phyloP scores from a whole-genome alignment of 1,284 basidiomycete genomes.

The Malassezia obtusa region DNA sequence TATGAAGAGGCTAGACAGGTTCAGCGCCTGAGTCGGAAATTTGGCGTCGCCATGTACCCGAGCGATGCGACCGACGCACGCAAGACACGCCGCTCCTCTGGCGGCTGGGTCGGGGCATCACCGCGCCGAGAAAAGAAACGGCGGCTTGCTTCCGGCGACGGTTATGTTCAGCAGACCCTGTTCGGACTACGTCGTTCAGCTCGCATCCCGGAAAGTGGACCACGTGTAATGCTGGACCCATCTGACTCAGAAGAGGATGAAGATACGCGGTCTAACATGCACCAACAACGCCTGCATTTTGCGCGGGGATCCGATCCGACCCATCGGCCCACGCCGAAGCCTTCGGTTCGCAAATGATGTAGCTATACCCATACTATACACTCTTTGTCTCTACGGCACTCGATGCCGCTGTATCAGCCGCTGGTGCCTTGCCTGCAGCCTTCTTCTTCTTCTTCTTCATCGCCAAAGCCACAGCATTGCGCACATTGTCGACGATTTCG shows the following conservation, averaged over 20 bases:
- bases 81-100: background rate
- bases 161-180: slow-evolving; percentile 9
- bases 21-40: slow-evolving; percentile 10
- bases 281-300: slow-evolving; percentile 12
- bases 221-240: background rate
- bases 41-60: slow-evolving; percentile 15
- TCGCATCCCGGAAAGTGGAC: background rate
- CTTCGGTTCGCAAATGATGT: background rate
- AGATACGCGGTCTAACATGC: background rate
- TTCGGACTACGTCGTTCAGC: slow-evolving; percentile 6
- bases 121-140: slow-evolving; percentile 1
- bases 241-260: slow-evolving; percentile 2
- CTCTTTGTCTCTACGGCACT: background rate
- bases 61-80: slow-evolving; percentile 1
- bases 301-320: background rate
- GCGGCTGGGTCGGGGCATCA: slow-evolving; percentile 10
- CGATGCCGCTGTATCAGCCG: background rate
- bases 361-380: background rate
- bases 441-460: slow-evolving; percentile 29
- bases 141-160: background rate
- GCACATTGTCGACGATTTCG: slow-evolving; percentile 84
- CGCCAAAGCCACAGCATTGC: slow-evolving; percentile 73
- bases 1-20: slow-evolving; percentile 3
- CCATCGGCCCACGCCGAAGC: slow-evolving; percentile 2
- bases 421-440: background rate